phyloP scores from a whole-genome alignment of 106 monocot genomes.

The Allium sativum region DNA sequence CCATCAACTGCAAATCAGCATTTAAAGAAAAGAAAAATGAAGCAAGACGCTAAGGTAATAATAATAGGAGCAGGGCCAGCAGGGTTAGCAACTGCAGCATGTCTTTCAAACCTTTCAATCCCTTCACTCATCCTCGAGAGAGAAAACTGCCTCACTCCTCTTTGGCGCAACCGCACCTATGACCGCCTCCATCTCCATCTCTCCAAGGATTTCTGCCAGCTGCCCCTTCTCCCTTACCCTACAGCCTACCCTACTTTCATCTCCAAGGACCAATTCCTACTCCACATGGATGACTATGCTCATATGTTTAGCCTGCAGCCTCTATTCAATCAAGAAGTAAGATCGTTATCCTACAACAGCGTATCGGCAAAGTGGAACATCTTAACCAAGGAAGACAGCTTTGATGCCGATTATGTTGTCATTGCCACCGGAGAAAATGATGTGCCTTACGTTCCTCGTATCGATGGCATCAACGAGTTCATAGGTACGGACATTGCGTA shows the following conservation, averaged over 20 bases:
- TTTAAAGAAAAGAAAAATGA: not conserved
- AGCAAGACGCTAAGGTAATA: not conserved
- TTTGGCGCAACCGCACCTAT: conserved; percentile 17
- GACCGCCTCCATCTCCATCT: conserved; percentile 20
- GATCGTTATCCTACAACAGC: conserved; percentile 21
- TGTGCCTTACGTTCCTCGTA: not conserved
- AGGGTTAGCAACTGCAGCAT: not conserved
- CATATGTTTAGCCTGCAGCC: not conserved
- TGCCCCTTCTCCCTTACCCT: conserved; percentile 10
- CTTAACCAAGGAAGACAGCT: not conserved
- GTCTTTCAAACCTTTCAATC: conserved; percentile 11
- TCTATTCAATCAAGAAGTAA: not conserved
- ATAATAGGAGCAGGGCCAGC: conserved; percentile 5
- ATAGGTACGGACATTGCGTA: too few relatives aligned
- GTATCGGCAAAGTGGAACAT: conserved; percentile 2
- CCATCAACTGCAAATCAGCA: not conserved
- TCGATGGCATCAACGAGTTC: not conserved
- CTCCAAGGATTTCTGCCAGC: conserved; percentile 11
- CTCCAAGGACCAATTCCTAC: conserved; percentile 7
- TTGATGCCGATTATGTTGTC: conserved; percentile 6
- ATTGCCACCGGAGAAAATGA: conserved; percentile 18
- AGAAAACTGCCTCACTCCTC: conserved; percentile 13
- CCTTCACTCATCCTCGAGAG: conserved; percentile 13
- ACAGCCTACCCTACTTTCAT: conserved; percentile 14
- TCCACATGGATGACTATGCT: conserved; percentile 14